Evolutionary conservation across 2,329 filamentous ascomycete genomes (phyloP).

Genomic region (Penicillium crustosum): DNA sequence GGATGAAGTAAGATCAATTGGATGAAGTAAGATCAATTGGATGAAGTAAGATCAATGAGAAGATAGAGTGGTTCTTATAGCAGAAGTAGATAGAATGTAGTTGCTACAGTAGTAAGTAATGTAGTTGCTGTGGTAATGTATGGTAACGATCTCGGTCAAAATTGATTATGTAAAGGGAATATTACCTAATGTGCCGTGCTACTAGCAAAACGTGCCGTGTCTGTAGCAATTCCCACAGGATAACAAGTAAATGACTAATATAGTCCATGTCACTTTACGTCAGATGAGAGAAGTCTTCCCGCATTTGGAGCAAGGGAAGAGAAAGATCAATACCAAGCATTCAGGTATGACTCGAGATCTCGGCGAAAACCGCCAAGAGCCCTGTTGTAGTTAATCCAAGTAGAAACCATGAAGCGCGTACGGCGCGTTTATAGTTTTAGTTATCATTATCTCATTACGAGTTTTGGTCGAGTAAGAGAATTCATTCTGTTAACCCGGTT

Average conservation of each 20-base stretch:
- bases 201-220: too few relatives aligned
- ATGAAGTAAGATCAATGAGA: too few relatives aligned
- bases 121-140: too few relatives aligned
- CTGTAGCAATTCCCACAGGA: too few relatives aligned
- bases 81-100: too few relatives aligned
- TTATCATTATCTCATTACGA: conserved; percentile 4
- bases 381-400: background rate
- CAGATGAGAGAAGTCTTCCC: background rate
- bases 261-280: conserved; percentile 11
- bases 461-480: conserved; percentile 5
- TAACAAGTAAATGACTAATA: background rate
- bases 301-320: conserved; percentile 3
- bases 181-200: too few relatives aligned
- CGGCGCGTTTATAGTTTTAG: conserved; percentile 7
- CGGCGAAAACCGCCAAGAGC: conserved; percentile 6
- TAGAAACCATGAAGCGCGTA: conserved; percentile 3
- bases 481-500: background rate
- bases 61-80: too few relatives aligned
- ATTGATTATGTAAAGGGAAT: too few relatives aligned
- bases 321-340: conserved; percentile 9
- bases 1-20: too few relatives aligned
- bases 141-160: too few relatives aligned
- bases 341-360: conserved; percentile 8
- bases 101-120: too few relatives aligned
- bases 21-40: too few relatives aligned